Percentiles rank a stretch among this genome's conserved stretches.
phyloP scores from a whole-genome alignment of 257 asterid genomes.

The Jaltomata sinuosa region DNA sequence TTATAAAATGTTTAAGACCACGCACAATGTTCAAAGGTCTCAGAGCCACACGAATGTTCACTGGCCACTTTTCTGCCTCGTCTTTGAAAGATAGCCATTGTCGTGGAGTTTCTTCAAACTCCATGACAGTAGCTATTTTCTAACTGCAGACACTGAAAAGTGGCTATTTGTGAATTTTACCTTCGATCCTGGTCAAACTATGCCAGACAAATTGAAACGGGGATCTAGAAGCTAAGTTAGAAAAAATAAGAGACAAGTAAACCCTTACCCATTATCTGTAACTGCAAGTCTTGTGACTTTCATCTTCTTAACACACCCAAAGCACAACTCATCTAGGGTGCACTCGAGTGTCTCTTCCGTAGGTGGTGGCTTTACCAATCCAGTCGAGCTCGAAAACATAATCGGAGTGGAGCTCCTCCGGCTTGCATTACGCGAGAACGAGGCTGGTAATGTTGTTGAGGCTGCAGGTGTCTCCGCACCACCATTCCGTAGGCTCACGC shows the following conservation, averaged over 20 bases:
- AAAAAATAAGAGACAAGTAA: background rate
- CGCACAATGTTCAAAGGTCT: background rate
- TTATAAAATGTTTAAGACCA: background rate
- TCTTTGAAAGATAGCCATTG: background rate
- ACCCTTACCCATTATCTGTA: conserved; percentile 36
- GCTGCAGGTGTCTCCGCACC: background rate
- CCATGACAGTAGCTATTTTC: background rate
- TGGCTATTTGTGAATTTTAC: background rate
- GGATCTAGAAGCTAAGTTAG: background rate
- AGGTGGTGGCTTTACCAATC: conserved; percentile 47
- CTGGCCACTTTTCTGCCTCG: background rate
- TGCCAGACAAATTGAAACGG: background rate
- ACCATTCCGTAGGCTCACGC: conserved; percentile 23
- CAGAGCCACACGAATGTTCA: background rate
- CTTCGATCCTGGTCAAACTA: background rate
- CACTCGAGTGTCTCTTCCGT: conserved; percentile 53
- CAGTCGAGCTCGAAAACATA: conserved; percentile 46
- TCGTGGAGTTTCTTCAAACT: background rate
- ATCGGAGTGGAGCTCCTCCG: conserved; percentile 34
- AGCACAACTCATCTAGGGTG: conserved; percentile 74
- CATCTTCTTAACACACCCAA: conserved; percentile 60
- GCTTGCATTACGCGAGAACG: conserved; percentile 32
- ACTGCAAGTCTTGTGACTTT: conserved; percentile 37
- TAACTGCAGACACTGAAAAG: background rate
- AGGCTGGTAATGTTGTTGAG: background rate